phyloP scores from a whole-genome alignment of 208 protist genomes.

The Tritrichomonas foetus region DNA sequence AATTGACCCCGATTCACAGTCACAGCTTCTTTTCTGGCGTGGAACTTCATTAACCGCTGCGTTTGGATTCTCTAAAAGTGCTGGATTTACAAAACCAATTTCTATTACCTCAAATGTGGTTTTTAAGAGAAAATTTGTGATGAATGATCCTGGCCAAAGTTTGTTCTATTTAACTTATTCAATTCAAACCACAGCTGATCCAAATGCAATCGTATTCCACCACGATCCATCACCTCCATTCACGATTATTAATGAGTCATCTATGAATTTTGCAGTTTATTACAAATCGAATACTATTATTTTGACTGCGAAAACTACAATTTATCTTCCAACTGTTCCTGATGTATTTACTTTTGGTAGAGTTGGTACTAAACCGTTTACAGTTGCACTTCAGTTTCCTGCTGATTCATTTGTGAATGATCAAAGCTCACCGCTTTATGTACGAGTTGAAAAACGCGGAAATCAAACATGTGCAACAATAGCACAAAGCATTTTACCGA shows the following conservation, averaged over 20 bases:
- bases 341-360: not conserved
- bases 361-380: not conserved
- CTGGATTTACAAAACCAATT: not conserved
- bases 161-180: not conserved
- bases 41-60: not conserved
- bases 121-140: not conserved
- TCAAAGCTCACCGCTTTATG: not conserved
- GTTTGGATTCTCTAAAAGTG: not conserved
- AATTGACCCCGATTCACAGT: not conserved
- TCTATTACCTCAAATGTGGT: not conserved
- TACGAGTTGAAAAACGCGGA: not conserved
- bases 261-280: not conserved
- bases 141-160: not conserved
- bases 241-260: not conserved
- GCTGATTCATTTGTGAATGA: not conserved
- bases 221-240: not conserved
- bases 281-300: not conserved
- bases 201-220: constrained; percentile 15
- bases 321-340: not conserved
- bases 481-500: not conserved
- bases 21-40: not conserved
- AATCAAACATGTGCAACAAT: not conserved
- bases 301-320: not conserved
- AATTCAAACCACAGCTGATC: not conserved
- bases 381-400: not conserved